phyloP scores from a whole-genome alignment of 805 yeast genomes.

The Pichia nanzhaoensis region DNA sequence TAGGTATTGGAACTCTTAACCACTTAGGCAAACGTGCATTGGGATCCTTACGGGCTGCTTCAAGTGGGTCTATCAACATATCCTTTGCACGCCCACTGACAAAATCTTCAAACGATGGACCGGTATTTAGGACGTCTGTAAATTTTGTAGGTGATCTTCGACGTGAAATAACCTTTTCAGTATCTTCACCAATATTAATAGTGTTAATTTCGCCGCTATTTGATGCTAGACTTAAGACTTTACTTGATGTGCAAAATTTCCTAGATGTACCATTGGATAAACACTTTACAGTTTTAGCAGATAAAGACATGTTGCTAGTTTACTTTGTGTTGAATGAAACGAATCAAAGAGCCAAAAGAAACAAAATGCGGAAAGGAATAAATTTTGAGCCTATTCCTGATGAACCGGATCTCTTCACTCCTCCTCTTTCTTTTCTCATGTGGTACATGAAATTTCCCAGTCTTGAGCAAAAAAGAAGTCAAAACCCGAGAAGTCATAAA shows the following conservation, averaged over 20 bases:
- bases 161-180: conserved; percentile 18
- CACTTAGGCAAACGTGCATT: conserved; percentile 78
- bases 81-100: conserved; percentile 73
- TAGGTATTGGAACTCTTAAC: conserved; percentile 96
- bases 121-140: conserved; percentile 46
- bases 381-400: too few species aligned
- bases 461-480: not conserved
- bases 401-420: too few species aligned
- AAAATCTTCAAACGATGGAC: conserved; percentile 94
- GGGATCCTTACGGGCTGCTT: conserved; percentile 60
- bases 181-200: not conserved
- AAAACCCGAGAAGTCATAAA: not conserved
- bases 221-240: not conserved
- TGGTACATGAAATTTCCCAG: not conserved
- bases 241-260: too few species aligned
- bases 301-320: too few species aligned
- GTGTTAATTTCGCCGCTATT: not conserved
- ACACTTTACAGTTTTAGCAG: too few species aligned
- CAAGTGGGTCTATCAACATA: conserved; percentile 66
- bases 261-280: too few species aligned
- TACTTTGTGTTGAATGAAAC: too few species aligned
- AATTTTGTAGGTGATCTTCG: conserved; percentile 54
- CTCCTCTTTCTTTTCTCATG: too few species aligned
- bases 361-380: too few species aligned
- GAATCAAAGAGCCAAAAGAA: too few species aligned